These are phyloP conservation scores for Eimeria acervulina DNA, from an alignment of 169 alveolate genomes.

Conservation along the genomic window DNA sequence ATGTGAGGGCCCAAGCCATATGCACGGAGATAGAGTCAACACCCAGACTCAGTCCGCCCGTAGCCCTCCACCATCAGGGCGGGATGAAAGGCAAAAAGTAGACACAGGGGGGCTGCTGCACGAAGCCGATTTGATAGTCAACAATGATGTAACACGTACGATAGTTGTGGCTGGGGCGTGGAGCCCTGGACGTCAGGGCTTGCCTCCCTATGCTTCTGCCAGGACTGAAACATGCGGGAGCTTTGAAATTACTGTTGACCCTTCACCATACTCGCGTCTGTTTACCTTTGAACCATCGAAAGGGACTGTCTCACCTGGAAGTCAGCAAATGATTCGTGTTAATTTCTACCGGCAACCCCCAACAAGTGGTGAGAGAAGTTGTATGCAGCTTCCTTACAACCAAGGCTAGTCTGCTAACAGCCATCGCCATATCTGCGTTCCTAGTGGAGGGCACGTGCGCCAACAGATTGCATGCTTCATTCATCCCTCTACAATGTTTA, in stretches of 20 bases:
- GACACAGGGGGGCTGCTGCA: slow-evolving; percentile 2
- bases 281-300: slow-evolving; percentile 60
- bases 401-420: not conserved
- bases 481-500: not conserved
- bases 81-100: slow-evolving; percentile 52
- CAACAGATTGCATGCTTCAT: not conserved
- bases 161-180: slow-evolving; percentile 68
- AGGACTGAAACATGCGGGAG: slow-evolving; percentile 43
- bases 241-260: slow-evolving; percentile 57
- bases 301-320: slow-evolving; percentile 50
- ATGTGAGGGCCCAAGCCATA: not conserved
- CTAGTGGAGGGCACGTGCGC: not conserved
- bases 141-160: slow-evolving; percentile 22
- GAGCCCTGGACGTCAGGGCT: slow-evolving; percentile 67
- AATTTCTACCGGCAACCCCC: slow-evolving; percentile 12
- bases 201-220: slow-evolving; percentile 57
- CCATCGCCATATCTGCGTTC: not conserved
- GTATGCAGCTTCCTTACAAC: not conserved
- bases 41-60: not conserved
- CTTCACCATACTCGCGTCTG: slow-evolving; percentile 25
- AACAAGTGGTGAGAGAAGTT: slow-evolving; percentile 20
- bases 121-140: slow-evolving; percentile 24
- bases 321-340: slow-evolving; percentile 47
- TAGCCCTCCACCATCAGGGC: not conserved
- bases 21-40: not conserved